Evolutionary conservation across 2,329 filamentous ascomycete genomes (phyloP), one percentile per base, ranked within the genome.

Genomic region (Penicillium sp.): DNA sequence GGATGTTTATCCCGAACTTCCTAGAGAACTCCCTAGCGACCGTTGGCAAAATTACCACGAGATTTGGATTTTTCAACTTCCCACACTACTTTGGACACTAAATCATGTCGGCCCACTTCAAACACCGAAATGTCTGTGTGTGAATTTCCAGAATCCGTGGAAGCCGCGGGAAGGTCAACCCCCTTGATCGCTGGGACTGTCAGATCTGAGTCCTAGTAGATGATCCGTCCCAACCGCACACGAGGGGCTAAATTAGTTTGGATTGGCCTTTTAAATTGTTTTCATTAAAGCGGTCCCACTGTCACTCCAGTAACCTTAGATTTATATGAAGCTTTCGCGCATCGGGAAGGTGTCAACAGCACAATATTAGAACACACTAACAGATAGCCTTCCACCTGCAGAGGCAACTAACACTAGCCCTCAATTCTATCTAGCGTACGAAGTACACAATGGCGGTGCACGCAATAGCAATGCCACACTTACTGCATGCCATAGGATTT

Each of bases 131-230:
- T 38, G 38, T 45, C 35, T 38, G 41, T 43, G 49, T 50, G 49
- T 19, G 19, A 35, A 46, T 52, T 51, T 56, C 54, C 33, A 51
- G 54, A 56, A 56, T 12, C 10, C 54, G n/a, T 51, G 23, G 47
- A 51, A 46, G 54, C 31, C 40, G 3, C 47, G 54, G 54, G 43
- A 50, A 27, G 27, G 40, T 38, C 54, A 45, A 51, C 33, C 55
- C 54, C 55, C 49, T 57, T 53, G 50, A 57, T 57, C 49, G 55
- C 37, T 57, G 42, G 50, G 23, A 57, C 37, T 57, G 55, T 54
- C 50, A 57, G 55, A 57, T 57, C 55, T 48, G 33, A 46, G 25
- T 46, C 27, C 19, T 23, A 55, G 33, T 38, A 29, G 52, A 33
- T 50, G 45, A 45, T 35, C 31, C 25, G 17, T 38, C 13, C 40